These are phyloP conservation scores for Saccharomycopsis vini DNA, from an alignment of 805 yeast genomes.

Conservation along the genomic window DNA sequence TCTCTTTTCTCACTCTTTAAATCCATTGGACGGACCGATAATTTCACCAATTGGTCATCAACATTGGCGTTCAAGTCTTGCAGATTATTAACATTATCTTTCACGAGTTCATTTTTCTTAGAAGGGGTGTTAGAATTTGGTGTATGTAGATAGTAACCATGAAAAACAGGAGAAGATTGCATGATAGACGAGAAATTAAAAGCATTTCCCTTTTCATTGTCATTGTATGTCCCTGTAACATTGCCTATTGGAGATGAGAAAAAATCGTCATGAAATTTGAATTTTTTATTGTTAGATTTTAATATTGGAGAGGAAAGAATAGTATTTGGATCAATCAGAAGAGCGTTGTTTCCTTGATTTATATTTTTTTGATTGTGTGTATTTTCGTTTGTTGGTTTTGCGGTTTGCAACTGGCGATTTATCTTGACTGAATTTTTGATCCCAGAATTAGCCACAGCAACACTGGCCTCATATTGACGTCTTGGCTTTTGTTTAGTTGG, in stretches of 20 bases:
- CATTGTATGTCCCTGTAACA: not conserved
- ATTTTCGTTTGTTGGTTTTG: too few species aligned
- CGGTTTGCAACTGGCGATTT: not conserved
- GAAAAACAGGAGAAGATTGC: slow-evolving; percentile 14
- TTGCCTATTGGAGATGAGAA: not conserved
- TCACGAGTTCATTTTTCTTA: too few species aligned
- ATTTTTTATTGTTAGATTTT: not conserved
- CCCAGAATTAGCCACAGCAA: not conserved
- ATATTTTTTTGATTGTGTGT: too few species aligned
- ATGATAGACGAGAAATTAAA: slow-evolving; percentile 14
- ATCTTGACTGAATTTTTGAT: not conserved
- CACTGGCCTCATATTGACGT: not conserved
- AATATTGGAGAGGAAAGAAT: slow-evolving; percentile 8
- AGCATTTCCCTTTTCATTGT: not conserved
- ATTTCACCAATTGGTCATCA: too few species aligned
- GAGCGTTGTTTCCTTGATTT: too few species aligned
- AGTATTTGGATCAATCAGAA: slow-evolving; percentile 10
- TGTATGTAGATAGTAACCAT: slow-evolving; percentile 12
- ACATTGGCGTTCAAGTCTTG: too few species aligned
- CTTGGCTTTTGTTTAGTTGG: not conserved
- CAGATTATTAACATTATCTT: too few species aligned
- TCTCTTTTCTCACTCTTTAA: too few species aligned
- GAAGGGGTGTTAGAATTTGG: not conserved
- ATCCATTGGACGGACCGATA: too few species aligned
- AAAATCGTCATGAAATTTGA: not conserved